Evolutionary conservation across 352 stramenopile genomes (phyloP).

Genomic region (Globisporangium paddicum): DNA sequence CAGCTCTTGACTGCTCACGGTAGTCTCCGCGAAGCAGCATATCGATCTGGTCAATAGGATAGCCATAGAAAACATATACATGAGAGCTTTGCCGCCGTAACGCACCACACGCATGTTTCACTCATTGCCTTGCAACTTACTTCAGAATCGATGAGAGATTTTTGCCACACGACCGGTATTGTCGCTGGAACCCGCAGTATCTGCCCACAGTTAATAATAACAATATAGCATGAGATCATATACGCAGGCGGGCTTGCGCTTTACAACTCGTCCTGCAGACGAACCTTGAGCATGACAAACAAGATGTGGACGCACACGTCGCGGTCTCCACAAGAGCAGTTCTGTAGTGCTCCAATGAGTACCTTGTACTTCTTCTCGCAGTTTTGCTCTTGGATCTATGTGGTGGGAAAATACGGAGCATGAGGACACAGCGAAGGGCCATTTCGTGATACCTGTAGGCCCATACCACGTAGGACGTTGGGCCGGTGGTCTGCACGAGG

Average conservation of each 20-base stretch:
- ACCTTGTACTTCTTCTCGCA: slow-evolving; percentile 72
- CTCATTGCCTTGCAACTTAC: slow-evolving; percentile 17
- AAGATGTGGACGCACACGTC: slow-evolving; percentile 84
- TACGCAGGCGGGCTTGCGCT: too few relatives aligned
- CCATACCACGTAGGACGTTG: slow-evolving; percentile 70
- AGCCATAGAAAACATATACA: neutral
- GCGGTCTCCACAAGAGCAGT: slow-evolving; percentile 61
- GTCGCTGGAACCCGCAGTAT: slow-evolving; percentile 64
- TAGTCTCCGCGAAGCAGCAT: slow-evolving; percentile 62
- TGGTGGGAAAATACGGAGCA: neutral
- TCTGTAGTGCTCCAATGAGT: slow-evolving; percentile 67
- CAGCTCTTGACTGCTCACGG: slow-evolving; percentile 25
- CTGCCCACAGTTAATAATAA: slow-evolving; percentile 9
- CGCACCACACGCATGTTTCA: neutral
- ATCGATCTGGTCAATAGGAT: slow-evolving; percentile 34
- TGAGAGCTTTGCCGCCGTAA: neutral
- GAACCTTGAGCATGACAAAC: slow-evolving; percentile 85
- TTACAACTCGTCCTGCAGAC: too few relatives aligned
- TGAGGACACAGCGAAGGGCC: neutral
- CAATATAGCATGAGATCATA: neutral
- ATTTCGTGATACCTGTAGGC: neutral
- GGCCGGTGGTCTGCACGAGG: slow-evolving; percentile 69
- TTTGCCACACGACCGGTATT: slow-evolving; percentile 76
- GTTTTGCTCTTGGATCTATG: slow-evolving; percentile 70
- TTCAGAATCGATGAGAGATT: slow-evolving; percentile 82